Evolutionary conservation across 1,139 yeast genomes (phyloP), one percentile per base, ranked within the genome.

Genomic region (Kodamaea plutei): DNA sequence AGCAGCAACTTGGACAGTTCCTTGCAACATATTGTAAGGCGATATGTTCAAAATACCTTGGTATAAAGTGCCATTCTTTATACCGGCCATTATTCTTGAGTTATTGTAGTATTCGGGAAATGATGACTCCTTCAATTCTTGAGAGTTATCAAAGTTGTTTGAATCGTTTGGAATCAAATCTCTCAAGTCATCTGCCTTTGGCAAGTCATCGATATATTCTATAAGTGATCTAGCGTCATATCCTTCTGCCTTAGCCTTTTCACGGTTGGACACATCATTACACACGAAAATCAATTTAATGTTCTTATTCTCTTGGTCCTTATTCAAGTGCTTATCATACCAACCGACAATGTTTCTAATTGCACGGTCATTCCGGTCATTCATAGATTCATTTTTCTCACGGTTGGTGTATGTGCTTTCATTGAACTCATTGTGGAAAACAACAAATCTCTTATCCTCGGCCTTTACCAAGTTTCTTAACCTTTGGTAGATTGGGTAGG

Each of bases 301-400:
- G 7, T 42, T 39, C 2, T 58, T 64, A 4, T 52, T 44, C 3
- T 60, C 48, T 28, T 62, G 57, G 8, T 49, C 37, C 3, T 50
- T 42, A 24, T 61, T 56, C 30, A 93, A 59, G 60, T 93, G 99
- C 10, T 58, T 47, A 16, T 71, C 56, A 54, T 78, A 91, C 87
- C 91, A 93, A 26, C 68, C 53, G 16, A 83, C 79, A 9, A 84
- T 77, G 37, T 68, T 71, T 54, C 97, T 73, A 33, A 93, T 88
- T 11, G 96, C 89, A 44, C 96, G 66, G 57, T 91, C 97, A 50
- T 91, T 91, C 52, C 93, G 73, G 55, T 91, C 97, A 52, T 91
- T 89, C 41, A 88, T 83, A 9, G 80, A 52, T 55, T 91, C 98
- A 30, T 75, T 74, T 31, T 61, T 70, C 39, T 56, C 63, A 48